These are phyloP conservation scores for Friedmanniomyces simplex DNA, from an alignment of 495 filamentous ascomycete genomes.

Conservation along the genomic window DNA sequence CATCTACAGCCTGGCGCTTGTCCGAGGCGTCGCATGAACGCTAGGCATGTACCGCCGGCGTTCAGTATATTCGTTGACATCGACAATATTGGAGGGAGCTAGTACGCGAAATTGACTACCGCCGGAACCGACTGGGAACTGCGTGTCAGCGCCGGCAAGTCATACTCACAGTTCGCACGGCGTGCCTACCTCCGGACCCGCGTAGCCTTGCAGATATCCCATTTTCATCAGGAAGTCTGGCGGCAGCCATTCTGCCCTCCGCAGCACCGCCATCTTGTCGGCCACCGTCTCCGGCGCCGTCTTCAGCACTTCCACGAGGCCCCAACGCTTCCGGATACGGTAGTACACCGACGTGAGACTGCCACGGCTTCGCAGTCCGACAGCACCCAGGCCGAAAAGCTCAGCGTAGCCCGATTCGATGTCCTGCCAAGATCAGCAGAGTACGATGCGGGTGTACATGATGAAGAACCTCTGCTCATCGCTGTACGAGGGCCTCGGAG, in stretches of 20 bases:
- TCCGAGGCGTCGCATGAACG: too few relatives aligned
- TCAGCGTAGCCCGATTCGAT: conserved; percentile 8
- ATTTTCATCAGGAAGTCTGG: conserved; percentile 5
- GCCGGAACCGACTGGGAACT: not conserved
- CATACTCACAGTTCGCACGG: not conserved
- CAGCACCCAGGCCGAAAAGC: not conserved
- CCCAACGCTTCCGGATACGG: conserved; percentile 17
- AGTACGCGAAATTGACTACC: not conserved
- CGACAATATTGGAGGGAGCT: not conserved
- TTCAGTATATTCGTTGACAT: not conserved
- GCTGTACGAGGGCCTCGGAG: conserved; percentile 16
- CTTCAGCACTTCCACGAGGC: conserved; percentile 13
- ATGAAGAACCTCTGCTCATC: conserved; percentile 22
- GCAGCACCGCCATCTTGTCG: conserved; percentile 1
- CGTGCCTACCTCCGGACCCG: not conserved
- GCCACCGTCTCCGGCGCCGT: not conserved
- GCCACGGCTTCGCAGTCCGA: conserved; percentile 7
- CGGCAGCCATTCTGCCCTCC: conserved; percentile 1
- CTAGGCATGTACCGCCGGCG: not conserved
- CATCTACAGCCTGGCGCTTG: too few relatives aligned
- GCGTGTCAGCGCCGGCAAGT: not conserved
- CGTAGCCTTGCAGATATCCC: not conserved
- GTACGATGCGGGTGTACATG: conserved; percentile 17
- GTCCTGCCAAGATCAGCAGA: conserved; percentile 11
- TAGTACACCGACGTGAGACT: conserved; percentile 19